Conservation (phyloP, 495 filamentous ascomycete species). For the Hypoxylon crocopeplum region DNA sequence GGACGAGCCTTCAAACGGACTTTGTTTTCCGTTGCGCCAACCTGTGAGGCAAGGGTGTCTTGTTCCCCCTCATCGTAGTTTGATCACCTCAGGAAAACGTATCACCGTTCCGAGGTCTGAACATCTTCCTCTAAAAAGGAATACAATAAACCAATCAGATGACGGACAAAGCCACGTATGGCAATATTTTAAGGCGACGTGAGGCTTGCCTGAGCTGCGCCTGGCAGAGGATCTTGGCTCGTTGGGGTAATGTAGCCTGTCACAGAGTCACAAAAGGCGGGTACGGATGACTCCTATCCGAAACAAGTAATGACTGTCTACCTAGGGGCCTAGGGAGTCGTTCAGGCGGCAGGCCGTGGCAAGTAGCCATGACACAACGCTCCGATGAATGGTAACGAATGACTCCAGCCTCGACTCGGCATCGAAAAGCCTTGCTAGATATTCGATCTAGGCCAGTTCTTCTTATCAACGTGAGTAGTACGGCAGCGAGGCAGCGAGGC, state of each 20-base stretch:
- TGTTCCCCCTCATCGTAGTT: conserved; percentile 16
- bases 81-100: conserved; percentile 21
- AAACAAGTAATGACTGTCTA: conserved; percentile 29
- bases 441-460: too few relatives aligned
- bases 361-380: conserved; percentile 15
- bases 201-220: conserved; percentile 25
- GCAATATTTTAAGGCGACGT: neutral
- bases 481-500: neutral
- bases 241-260: conserved; percentile 18
- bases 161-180: neutral
- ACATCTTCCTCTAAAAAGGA: neutral
- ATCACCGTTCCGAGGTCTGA: conserved; percentile 7
- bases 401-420: conserved; percentile 18
- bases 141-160: neutral
- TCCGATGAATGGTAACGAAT: conserved; percentile 24
- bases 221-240: conserved; percentile 17
- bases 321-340: conserved; percentile 2
- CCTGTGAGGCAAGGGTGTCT: conserved; percentile 5
- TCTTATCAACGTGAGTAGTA: too few relatives aligned
- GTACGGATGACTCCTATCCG: conserved; percentile 38
- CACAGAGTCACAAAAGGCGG: conserved; percentile 17
- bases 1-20: too few relatives aligned
- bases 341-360: conserved; percentile 9
- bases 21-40: neutral
- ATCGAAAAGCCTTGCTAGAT: neutral